These are phyloP conservation scores for Penicillium palitans DNA, from an alignment of 2,329 filamentous ascomycete genomes.

Conservation along the genomic window DNA sequence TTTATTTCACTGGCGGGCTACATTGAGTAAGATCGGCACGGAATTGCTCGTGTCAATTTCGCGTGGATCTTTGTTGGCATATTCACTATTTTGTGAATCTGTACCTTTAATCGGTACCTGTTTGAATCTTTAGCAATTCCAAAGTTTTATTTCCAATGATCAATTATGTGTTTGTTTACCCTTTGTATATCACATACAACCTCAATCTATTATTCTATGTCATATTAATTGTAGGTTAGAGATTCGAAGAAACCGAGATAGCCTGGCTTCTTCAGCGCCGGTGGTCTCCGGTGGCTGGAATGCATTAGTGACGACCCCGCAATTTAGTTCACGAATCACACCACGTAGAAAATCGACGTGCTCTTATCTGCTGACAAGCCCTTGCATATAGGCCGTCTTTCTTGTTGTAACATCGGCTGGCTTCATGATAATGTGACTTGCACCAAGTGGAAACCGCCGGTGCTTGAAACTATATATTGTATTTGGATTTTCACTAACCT, in stretches of 20 bases:
- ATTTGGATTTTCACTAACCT: not conserved
- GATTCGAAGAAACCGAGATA: not conserved
- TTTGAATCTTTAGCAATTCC: not conserved
- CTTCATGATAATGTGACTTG: not conserved
- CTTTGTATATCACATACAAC: not conserved
- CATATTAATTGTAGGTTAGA: not conserved
- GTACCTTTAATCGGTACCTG: not conserved
- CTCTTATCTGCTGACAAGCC: not conserved
- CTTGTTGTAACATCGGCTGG: not conserved
- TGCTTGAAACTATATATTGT: not conserved
- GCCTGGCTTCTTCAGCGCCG: not conserved
- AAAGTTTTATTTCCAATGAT: no score
- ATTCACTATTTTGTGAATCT: not conserved
- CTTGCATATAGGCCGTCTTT: not conserved
- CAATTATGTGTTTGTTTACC: not conserved
- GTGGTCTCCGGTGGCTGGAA: conserved; percentile 4
- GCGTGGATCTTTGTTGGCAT: not conserved
- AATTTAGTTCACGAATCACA: not conserved
- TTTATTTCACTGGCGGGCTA: not conserved
- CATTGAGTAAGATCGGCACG: not conserved
- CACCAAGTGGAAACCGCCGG: not conserved
- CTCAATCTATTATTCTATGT: not conserved
- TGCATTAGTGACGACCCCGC: not conserved
- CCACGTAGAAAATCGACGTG: no score
- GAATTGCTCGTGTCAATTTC: not conserved